These are phyloP conservation scores for Ceratonia siliqua DNA, from an alignment of 306 rosid genomes.

Conservation along the genomic window DNA sequence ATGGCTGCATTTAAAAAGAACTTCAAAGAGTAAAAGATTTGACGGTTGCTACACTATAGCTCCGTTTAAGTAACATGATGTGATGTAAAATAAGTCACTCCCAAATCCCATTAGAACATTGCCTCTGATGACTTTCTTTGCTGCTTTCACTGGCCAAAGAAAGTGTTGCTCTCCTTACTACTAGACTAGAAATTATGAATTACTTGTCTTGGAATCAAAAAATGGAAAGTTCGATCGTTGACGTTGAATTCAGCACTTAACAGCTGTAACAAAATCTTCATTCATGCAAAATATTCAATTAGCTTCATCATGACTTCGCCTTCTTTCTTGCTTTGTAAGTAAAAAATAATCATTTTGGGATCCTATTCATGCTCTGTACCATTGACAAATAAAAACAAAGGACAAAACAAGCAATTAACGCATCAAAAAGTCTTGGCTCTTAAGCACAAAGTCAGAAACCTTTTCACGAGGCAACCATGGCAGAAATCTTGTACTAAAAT, in stretches of 20 bases:
- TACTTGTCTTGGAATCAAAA: not conserved
- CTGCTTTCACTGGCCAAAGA: not conserved
- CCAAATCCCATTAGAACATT: not conserved
- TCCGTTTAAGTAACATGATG: not conserved
- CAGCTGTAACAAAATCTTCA: not conserved
- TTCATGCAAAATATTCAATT: not conserved
- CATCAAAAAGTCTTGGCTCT: not conserved
- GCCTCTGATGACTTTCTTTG: not conserved
- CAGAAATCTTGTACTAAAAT: not conserved
- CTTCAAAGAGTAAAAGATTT: not conserved
- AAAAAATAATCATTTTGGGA: conserved; percentile 20
- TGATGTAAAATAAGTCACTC: not conserved
- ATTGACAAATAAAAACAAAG: not conserved
- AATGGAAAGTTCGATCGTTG: not conserved
- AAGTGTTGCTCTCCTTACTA: not conserved
- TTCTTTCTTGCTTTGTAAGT: not conserved
- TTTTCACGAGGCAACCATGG: not conserved
- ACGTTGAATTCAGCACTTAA: not conserved
- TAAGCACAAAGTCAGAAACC: not conserved
- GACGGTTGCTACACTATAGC: not conserved
- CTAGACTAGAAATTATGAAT: not conserved
- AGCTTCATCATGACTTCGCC: not conserved
- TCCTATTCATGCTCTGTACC: not conserved
- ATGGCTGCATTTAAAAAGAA: not conserved
- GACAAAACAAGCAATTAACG: not conserved